Percentiles rank a stretch among this genome's conserved stretches.
These are phyloP conservation scores for Barnettozyma botsteinii DNA, from an alignment of 805 yeast genomes.

Conservation along the genomic window DNA sequence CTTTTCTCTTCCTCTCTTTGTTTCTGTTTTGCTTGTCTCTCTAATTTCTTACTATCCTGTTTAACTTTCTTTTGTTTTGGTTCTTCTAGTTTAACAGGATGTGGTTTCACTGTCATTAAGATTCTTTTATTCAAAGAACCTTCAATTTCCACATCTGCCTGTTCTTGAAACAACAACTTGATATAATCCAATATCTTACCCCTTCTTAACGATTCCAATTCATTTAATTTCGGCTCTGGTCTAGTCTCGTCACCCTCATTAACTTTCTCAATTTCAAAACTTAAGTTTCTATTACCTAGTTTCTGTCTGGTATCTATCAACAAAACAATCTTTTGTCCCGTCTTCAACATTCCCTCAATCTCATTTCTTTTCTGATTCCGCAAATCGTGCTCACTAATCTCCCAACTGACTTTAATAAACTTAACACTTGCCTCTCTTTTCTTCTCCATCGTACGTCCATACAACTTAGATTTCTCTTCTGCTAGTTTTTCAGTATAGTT, in stretches of 20 bases:
- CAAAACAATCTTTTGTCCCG: slow-evolving; percentile 35
- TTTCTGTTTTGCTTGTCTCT: slow-evolving; percentile 22
- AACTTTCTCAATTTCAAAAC: slow-evolving; percentile 11
- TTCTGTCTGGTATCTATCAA: slow-evolving; percentile 35
- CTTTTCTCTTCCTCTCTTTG: slow-evolving; percentile 22
- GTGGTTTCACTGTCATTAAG: slow-evolving; percentile 25
- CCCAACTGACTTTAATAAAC: slow-evolving; percentile 48
- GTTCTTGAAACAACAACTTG: slow-evolving; percentile 23
- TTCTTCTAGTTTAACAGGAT: slow-evolving; percentile 17
- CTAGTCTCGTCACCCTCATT: slow-evolving; percentile 16
- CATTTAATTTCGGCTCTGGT: slow-evolving; percentile 17
- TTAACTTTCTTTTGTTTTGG: slow-evolving; percentile 4
- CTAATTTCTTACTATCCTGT: slow-evolving; percentile 17
- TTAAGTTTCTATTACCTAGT: slow-evolving; percentile 7
- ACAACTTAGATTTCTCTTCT: slow-evolving; percentile 16
- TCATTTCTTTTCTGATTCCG: slow-evolving; percentile 48
- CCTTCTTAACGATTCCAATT: slow-evolving; percentile 32
- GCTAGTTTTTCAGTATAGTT: slow-evolving; percentile 23
- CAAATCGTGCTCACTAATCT: slow-evolving; percentile 47
- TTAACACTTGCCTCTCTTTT: slow-evolving; percentile 34
- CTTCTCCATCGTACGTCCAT: slow-evolving; percentile 24
- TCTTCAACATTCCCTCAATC: slow-evolving; percentile 37
- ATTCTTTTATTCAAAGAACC: slow-evolving; percentile 28
- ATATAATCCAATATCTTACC: slow-evolving; percentile 28
- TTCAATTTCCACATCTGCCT: slow-evolving; percentile 20